phyloP scores from a whole-genome alignment of 192 early-diverging fungal species.

The Backusella sp. region DNA sequence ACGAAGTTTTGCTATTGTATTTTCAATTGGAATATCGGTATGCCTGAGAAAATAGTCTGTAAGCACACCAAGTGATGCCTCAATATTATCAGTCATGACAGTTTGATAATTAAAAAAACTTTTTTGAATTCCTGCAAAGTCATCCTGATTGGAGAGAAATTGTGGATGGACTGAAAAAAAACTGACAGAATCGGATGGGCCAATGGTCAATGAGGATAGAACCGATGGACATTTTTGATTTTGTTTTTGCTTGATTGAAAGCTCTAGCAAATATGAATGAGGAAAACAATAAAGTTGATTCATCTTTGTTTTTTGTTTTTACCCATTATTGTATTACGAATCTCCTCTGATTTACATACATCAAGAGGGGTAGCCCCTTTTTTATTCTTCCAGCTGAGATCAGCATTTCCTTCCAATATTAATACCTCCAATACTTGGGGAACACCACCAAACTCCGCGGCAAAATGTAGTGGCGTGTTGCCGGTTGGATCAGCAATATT shows the following conservation, averaged over 20 bases:
- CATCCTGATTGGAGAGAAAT: constrained; percentile 9
- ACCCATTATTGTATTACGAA: constrained; percentile 9
- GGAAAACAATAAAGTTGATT: background rate
- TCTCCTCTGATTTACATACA: constrained; percentile 44
- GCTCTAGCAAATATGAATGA: background rate
- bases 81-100: constrained; percentile 44
- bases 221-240: background rate
- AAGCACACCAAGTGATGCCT: constrained; percentile 39
- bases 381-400: constrained; percentile 44
- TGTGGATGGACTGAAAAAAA: background rate
- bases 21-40: constrained; percentile 15
- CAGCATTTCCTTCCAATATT: constrained; percentile 43
- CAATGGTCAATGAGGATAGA: background rate
- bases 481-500: constrained; percentile 47
- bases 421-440: constrained; percentile 45
- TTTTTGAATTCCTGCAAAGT: constrained; percentile 46
- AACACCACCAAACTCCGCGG: constrained; percentile 48
- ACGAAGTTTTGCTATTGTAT: constrained; percentile 34
- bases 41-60: constrained; percentile 42
- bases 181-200: background rate
- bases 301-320: background rate
- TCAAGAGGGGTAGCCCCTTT: constrained; percentile 45
- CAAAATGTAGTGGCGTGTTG: constrained; percentile 53
- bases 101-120: constrained; percentile 47
- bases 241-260: background rate